Base-by-base conservation (phyloP, 495 filamentous ascomycete species). In the Achaetomiella virescens region DNA sequence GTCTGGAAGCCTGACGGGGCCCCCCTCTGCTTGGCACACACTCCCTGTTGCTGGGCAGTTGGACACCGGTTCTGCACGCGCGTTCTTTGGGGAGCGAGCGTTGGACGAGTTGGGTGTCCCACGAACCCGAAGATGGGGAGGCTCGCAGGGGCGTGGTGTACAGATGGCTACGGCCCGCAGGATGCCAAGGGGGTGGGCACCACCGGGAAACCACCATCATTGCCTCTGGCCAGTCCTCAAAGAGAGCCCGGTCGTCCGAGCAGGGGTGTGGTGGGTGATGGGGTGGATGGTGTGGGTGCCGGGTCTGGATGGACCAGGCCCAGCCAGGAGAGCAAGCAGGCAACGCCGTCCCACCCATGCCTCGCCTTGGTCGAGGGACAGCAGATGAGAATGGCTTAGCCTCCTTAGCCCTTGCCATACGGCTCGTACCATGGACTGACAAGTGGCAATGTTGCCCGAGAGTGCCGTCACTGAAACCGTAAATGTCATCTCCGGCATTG, bases 401-500 rank as follows among this genome's bases (percentile, higher is more conserved):
- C 63, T 62, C 61, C 63, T 54, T 36, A n/a, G 48, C 63, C 59
- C 51, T 55, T 49, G 55, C 55, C 52, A 48, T 35, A 48, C 58
- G 45, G 59, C 63, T 62, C 69, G 66, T 64, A 63, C 62, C 64
- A 66, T 64, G 57, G 65, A 66, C 58, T 71, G 69, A 66, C 69
- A 71, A 70, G 69, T 71, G 69, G 69, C 69, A 71, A 70, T 61
- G 65, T 60, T 52, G 61, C 56, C 65, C 63, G n/a, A n/a, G 60
- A 62, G 62, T 68, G 58, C 66, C 65, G 61, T 64, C 64, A 67
- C 61, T 65, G 61, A 64, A 44, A 58, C 58, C 50, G 61, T 59
- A 31, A 69, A 52, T 49, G 42, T 40, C 52, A 46, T 54, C 52
- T 48, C 37, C 61, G 61, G 57, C 52, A 58, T 55, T 58, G 57